These are phyloP conservation scores for Pholiota molesta DNA, from an alignment of 768 basidiomycete genomes.

Conservation along the genomic window DNA sequence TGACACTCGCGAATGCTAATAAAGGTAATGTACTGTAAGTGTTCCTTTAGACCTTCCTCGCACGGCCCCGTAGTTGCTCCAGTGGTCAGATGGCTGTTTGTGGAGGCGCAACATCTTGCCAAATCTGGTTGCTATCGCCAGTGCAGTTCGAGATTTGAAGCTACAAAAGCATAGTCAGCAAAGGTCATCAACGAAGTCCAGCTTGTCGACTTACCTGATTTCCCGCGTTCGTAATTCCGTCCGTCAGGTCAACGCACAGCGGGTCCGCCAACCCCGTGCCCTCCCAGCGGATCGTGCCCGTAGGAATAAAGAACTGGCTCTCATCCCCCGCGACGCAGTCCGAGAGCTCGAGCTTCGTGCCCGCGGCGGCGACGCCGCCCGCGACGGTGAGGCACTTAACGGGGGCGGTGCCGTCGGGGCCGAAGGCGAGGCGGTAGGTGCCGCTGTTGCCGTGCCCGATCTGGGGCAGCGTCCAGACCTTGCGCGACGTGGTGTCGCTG, in stretches of 20 bases:
- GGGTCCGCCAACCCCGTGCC: neutral
- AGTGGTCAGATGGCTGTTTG: neutral
- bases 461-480: slow-evolving; percentile 6
- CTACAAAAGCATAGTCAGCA: neutral
- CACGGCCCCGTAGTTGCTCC: no score
- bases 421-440: slow-evolving; percentile 3
- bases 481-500: slow-evolving; percentile 2
- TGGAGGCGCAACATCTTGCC: slow-evolving; percentile 2
- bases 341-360: slow-evolving; percentile 4
- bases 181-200: neutral
- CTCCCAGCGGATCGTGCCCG: slow-evolving; percentile 1
- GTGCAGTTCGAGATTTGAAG: slow-evolving; percentile 8
- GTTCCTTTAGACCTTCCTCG: no score
- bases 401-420: neutral
- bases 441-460: slow-evolving; percentile 9
- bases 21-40: no score
- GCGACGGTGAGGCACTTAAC: slow-evolving; percentile 5
- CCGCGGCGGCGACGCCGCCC: neutral
- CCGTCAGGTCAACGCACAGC: neutral
- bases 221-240: neutral
- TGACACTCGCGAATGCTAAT: no score
- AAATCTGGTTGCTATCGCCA: slow-evolving; percentile 1
- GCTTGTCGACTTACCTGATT: neutral
- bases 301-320: slow-evolving; percentile 6
- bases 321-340: neutral